Conservation (phyloP, 140 eudicot species). For the Ambrosia hybrid region DNA sequence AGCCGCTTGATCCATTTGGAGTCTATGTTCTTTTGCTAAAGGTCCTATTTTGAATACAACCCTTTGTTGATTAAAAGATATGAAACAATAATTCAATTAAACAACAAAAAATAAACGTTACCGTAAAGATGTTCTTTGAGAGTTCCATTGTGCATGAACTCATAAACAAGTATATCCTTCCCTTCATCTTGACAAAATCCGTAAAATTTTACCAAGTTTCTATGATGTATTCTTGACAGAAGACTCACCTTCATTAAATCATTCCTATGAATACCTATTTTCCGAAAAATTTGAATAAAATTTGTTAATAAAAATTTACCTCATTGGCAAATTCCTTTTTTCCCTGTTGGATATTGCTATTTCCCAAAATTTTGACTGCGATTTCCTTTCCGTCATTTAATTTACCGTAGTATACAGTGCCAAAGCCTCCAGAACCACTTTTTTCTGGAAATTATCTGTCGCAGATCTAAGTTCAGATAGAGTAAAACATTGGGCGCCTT, state of each 20-base stretch:
- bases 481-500: conserved; percentile 85
- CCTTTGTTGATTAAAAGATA: not conserved
- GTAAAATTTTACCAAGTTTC: conserved; percentile 91
- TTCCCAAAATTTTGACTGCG: conserved; percentile 81
- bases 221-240: conserved; percentile 97
- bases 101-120: conserved; percentile 13
- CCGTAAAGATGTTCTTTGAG: conserved; percentile 99
- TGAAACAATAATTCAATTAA: not conserved
- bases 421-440: conserved; percentile 97
- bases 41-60: conserved; percentile 53
- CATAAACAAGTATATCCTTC: conserved; percentile 84
- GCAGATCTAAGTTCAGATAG: conserved; percentile 73
- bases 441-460: conserved; percentile 73
- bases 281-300: not conserved
- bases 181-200: conserved; percentile 98
- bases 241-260: conserved; percentile 67
- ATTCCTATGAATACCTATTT: not conserved
- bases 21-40: conserved; percentile 54
- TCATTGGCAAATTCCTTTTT: conserved; percentile 92
- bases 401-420: conserved; percentile 87
- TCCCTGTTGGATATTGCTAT: conserved; percentile 80
- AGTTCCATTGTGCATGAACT: conserved; percentile 95
- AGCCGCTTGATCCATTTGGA: conserved; percentile 92
- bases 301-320: conserved; percentile 36
- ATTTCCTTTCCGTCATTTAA: conserved; percentile 80